Conservation (phyloP, 192 early-diverging fungal genomes). For the Phlyctochytrium planicorne region DNA sequence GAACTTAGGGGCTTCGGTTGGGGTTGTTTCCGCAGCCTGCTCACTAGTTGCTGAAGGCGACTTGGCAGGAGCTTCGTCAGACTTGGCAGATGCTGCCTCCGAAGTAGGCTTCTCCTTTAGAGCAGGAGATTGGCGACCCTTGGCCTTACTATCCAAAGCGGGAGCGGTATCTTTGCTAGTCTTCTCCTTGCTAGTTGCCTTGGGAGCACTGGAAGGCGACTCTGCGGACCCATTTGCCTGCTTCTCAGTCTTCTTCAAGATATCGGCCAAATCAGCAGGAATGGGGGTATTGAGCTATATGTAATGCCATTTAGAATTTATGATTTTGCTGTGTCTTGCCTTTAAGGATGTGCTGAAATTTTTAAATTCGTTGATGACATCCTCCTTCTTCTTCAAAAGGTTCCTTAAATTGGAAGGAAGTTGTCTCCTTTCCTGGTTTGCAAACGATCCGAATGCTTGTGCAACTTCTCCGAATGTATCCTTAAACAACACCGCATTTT, state of each 20-base stretch:
- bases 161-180: slow-evolving; percentile 3
- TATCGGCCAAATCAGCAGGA: slow-evolving; percentile 77
- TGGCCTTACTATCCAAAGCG: not conserved
- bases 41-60: not conserved
- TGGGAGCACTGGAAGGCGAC: slow-evolving; percentile 10
- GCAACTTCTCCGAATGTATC: slow-evolving; percentile 40
- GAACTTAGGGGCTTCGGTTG: slow-evolving; percentile 28
- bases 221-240: too few species aligned
- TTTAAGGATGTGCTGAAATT: slow-evolving; percentile 77
- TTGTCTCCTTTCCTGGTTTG: slow-evolving; percentile 73
- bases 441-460: slow-evolving; percentile 61
- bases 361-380: slow-evolving; percentile 73
- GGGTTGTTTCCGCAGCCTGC: not conserved
- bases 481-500: slow-evolving; percentile 44
- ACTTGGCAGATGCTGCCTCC: not conserved
- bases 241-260: slow-evolving; percentile 57
- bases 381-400: slow-evolving; percentile 73
- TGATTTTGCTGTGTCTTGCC: slow-evolving; percentile 8
- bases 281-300: slow-evolving; percentile 72
- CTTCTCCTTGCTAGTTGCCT: slow-evolving; percentile 20
- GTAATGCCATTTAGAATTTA: not conserved
- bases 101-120: not conserved
- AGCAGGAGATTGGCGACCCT: not conserved
- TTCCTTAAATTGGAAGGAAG: slow-evolving; percentile 71
- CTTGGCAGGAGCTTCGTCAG: not conserved